A percentile compares a stretch with the other conserved stretches of the same genome.
Evolutionary conservation across 441 rosid genomes (phyloP).

Genomic region (Manihot esculenta): DNA sequence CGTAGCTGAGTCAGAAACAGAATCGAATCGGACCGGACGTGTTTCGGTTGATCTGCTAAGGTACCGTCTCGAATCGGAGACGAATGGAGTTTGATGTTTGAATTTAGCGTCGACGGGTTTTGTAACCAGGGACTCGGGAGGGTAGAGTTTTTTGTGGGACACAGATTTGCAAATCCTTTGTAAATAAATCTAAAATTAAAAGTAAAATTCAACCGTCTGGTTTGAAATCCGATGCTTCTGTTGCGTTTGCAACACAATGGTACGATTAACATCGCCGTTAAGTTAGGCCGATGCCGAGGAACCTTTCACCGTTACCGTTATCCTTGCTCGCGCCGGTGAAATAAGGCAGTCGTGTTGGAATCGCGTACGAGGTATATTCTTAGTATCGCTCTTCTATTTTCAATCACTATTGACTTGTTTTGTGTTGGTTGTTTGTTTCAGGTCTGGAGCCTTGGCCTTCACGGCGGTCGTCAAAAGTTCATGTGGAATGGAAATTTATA

Average conservation of each 20-base stretch:
- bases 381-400: not conserved
- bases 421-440: not conserved
- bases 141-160: slow-evolving; percentile 29
- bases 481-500: too few relatives aligned
- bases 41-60: not conserved
- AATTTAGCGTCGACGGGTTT: slow-evolving; percentile 18
- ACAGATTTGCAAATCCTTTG: slow-evolving; percentile 34
- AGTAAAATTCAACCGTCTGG: not conserved
- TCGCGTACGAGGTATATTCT: slow-evolving; percentile 36
- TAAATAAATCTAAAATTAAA: slow-evolving; percentile 33
- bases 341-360: slow-evolving; percentile 24
- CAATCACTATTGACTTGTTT: not conserved
- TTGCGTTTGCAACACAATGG: slow-evolving; percentile 5
- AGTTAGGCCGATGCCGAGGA: not conserved
- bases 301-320: slow-evolving; percentile 2
- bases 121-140: slow-evolving; percentile 24
- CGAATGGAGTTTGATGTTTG: not conserved
- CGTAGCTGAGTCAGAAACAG: slow-evolving; percentile 9
- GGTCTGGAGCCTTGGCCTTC: not conserved
- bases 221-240: not conserved
- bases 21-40: not conserved
- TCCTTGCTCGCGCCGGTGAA: slow-evolving; percentile 17
- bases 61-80: slow-evolving; percentile 2
- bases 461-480: too few relatives aligned
- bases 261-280: too few relatives aligned